Evolutionary conservation across 495 filamentous ascomycete genomes (phyloP).

Genomic region (Penicillium goetzii): DNA sequence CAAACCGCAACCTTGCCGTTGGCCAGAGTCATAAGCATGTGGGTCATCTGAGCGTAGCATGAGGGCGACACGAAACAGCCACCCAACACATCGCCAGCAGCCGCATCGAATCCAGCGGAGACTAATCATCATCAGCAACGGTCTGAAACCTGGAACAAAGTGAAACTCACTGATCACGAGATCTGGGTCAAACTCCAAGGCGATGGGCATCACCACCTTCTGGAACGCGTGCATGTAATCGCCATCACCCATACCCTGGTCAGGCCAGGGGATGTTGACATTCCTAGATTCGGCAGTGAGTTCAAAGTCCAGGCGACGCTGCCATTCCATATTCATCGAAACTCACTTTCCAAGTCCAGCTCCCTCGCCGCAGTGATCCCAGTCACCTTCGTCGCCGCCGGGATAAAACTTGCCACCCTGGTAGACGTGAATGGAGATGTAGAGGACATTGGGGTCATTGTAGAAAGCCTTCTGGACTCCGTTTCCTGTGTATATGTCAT

Average conservation of each 20-base stretch:
- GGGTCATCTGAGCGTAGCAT: conserved; percentile 98
- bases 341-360: conserved; percentile 69
- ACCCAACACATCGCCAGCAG: conserved; percentile 87
- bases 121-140: conserved; percentile 50
- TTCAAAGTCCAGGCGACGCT: background rate
- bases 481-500: conserved; percentile 63
- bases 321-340: background rate
- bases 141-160: background rate
- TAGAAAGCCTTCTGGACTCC: conserved; percentile 98
- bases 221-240: conserved; percentile 98
- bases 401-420: conserved; percentile 85
- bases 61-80: conserved; percentile 87
- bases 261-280: conserved; percentile 93
- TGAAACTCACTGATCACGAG: conserved; percentile 73
- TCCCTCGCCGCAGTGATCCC: conserved; percentile 74
- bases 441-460: conserved; percentile 89
- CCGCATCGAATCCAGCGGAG: conserved; percentile 95
- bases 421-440: conserved; percentile 95
- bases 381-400: conserved; percentile 70
- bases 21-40: conserved; percentile 97
- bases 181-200: conserved; percentile 88
- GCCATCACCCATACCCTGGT: conserved; percentile 92
- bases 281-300: conserved; percentile 59
- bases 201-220: conserved; percentile 96
- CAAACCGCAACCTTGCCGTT: conserved; percentile 89